Evolutionary conservation across 1,139 yeast genomes (phyloP).

Genomic region (Debaryomyces singareniensis): DNA sequence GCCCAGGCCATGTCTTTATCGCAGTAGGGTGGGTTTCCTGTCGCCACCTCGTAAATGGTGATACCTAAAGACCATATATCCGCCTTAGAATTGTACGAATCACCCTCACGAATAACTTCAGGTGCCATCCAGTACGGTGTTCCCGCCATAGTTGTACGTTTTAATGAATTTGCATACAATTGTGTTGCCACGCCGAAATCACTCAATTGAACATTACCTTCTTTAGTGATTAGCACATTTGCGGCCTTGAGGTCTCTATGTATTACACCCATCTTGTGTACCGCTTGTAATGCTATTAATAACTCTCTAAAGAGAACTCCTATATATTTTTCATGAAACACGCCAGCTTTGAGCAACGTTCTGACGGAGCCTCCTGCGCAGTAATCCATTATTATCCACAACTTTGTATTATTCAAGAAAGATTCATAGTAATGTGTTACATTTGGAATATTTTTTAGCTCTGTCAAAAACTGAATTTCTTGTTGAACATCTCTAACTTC

Average conservation of each 20-base stretch:
- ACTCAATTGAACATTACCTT: slow-evolving; percentile 86
- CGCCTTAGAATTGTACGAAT: slow-evolving; percentile 75
- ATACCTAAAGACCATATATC: slow-evolving; percentile 95
- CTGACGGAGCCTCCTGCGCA: slow-evolving; percentile 97
- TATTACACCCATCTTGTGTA: slow-evolving; percentile 85
- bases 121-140: slow-evolving; percentile 99
- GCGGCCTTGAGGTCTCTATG: slow-evolving; percentile 97
- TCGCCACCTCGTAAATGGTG: slow-evolving; percentile 88
- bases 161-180: slow-evolving; percentile 65
- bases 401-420: slow-evolving; percentile 73
- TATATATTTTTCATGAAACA: slow-evolving; percentile 76
- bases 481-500: slow-evolving; percentile 94
- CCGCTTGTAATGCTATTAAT: slow-evolving; percentile 67
- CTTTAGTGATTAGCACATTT: slow-evolving; percentile 80
- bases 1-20: slow-evolving; percentile 95
- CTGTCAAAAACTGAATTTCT: slow-evolving; percentile 82
- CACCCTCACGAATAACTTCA: slow-evolving; percentile 93
- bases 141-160: slow-evolving; percentile 95
- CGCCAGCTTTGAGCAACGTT: slow-evolving; percentile 82
- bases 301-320: slow-evolving; percentile 80
- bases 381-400: slow-evolving; percentile 97
- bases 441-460: slow-evolving; percentile 78
- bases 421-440: slow-evolving; percentile 92
- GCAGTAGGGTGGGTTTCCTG: slow-evolving; percentile 96
- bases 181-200: slow-evolving; percentile 99